These are phyloP conservation scores for Colletotrichum musicola DNA, from an alignment of 2,329 filamentous ascomycete species.

Conservation along the genomic window DNA sequence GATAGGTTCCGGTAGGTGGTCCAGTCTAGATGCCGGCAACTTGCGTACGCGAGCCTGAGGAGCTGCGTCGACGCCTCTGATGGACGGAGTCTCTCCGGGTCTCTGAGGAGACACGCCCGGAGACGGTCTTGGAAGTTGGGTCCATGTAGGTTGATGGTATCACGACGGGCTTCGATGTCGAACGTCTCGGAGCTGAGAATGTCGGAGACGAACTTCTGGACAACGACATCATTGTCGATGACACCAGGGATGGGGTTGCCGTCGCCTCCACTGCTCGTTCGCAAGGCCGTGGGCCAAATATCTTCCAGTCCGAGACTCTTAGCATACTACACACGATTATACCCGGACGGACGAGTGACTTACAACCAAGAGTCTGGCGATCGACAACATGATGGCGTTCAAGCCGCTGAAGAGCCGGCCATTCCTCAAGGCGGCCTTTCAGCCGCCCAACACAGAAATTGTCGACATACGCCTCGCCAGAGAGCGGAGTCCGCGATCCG, in stretches of 20 bases:
- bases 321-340: neutral
- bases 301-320: neutral
- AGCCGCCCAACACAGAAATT: neutral
- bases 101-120: neutral
- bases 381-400: neutral
- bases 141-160: neutral
- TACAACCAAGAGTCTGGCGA: neutral
- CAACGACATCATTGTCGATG: neutral
- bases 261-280: neutral
- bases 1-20: neutral
- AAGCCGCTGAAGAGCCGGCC: neutral
- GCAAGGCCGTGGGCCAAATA: neutral
- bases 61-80: constrained; percentile 1
- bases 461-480: neutral
- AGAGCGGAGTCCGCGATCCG: neutral
- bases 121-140: constrained; percentile 12
- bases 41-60: constrained; percentile 21
- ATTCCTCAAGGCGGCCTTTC: neutral
- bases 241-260: neutral
- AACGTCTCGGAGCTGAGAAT: neutral
- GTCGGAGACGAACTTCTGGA: neutral
- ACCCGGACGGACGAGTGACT: neutral
- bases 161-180: neutral
- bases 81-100: neutral
- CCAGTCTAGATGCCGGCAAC: constrained; percentile 11